phyloP scores from a whole-genome alignment of 2,329 filamentous ascomycete genomes.

The Hymenotorrendiella dingleyae region DNA sequence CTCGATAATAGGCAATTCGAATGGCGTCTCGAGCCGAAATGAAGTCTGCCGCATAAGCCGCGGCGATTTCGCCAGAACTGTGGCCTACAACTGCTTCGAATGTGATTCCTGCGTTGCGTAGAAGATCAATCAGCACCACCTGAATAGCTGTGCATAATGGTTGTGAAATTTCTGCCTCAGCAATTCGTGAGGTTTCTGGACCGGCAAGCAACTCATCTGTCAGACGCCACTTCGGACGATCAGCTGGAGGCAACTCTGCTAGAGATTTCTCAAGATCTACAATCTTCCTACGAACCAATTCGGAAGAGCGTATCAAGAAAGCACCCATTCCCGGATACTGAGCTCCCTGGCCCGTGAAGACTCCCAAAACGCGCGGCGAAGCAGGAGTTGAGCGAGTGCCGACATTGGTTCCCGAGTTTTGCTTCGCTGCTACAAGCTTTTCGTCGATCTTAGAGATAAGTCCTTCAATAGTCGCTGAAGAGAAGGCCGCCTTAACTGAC shows the following conservation, averaged over 20 bases:
- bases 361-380: not conserved
- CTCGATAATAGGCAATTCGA: conserved; percentile 15
- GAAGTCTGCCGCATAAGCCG: conserved; percentile 35
- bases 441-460: conserved; percentile 9
- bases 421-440: not conserved
- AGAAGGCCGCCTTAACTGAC: conserved; percentile 2
- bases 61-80: conserved; percentile 26
- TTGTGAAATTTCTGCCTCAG: conserved; percentile 30
- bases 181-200: conserved; percentile 25
- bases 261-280: conserved; percentile 1
- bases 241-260: not conserved
- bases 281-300: conserved; percentile 9
- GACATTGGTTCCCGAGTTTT: not conserved
- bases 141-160: conserved; percentile 35
- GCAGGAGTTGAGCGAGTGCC: not conserved
- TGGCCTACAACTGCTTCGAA: conserved; percentile 37
- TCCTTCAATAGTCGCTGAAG: conserved; percentile 6
- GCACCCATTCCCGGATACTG: conserved; percentile 14
- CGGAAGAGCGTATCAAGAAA: conserved; percentile 18
- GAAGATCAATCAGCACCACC: conserved; percentile 36
- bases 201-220: conserved; percentile 32
- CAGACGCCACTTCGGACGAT: conserved; percentile 8
- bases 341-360: conserved; percentile 15
- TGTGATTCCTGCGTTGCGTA: conserved; percentile 35
- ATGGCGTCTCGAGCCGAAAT: conserved; percentile 30